These are phyloP conservation scores for Aegilops sharonensis DNA, from an alignment of 176 grass and related monocot genomes.

Conservation along the genomic window DNA sequence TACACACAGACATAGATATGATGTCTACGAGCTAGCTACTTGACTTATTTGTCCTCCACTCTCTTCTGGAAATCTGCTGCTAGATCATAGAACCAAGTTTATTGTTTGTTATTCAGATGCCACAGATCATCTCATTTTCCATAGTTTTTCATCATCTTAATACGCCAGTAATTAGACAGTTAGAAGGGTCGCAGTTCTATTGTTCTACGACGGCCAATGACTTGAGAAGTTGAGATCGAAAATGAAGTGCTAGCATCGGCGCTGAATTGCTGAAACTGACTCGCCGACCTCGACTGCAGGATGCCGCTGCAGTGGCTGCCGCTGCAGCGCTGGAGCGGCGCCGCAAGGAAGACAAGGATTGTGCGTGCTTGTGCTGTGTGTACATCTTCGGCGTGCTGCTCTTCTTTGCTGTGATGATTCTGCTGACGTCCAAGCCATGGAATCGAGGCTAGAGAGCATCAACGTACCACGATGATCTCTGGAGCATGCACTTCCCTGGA, in stretches of 20 bases:
- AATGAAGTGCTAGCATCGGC: background rate
- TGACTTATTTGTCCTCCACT: background rate
- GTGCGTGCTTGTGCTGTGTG: background rate
- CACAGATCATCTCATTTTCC: background rate
- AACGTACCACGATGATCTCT: too few species aligned
- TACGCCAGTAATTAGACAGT: background rate
- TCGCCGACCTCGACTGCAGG: background rate
- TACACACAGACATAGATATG: background rate
- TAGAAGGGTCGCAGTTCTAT: background rate
- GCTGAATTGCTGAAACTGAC: background rate
- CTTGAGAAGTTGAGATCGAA: background rate
- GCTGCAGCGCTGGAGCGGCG: background rate
- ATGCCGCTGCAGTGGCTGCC: background rate
- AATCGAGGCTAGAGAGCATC: too few species aligned
- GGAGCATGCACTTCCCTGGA: too few species aligned
- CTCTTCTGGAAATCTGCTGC: background rate
- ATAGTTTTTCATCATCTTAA: background rate
- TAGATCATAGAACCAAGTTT: background rate
- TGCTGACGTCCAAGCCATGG: background rate
- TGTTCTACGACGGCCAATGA: too few species aligned
- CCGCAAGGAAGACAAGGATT: background rate
- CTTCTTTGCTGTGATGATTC: background rate
- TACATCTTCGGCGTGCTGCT: background rate
- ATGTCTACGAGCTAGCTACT: background rate
- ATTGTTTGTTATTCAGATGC: background rate